Evolutionary conservation across 1,284 basidiomycete genomes (phyloP).

Genomic region (Pseudomicrostroma phylloplanum): DNA sequence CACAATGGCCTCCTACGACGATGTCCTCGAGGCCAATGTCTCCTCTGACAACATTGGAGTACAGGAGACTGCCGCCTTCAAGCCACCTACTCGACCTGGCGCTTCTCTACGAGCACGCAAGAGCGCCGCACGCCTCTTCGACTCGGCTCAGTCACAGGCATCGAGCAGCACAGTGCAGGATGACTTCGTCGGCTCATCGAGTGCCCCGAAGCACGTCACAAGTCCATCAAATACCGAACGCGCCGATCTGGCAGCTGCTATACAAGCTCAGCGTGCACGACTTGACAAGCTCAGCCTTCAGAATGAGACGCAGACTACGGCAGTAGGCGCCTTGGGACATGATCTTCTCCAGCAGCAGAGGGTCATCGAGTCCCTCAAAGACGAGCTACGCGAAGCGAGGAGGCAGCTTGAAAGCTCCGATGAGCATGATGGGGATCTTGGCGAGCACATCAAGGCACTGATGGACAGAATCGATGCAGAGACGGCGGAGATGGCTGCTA

Average conservation of each 20-base stretch:
- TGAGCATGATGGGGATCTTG: slow-evolving; percentile 13
- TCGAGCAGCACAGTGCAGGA: neutral
- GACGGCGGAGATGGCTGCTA: slow-evolving; percentile 30
- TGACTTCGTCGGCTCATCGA: neutral
- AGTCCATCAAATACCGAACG: neutral
- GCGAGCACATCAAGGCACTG: slow-evolving; percentile 18
- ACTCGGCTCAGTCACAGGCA: neutral
- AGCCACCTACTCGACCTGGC: slow-evolving; percentile 6
- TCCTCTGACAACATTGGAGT: neutral
- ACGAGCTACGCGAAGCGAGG: slow-evolving; percentile 36
- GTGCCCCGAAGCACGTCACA: neutral
- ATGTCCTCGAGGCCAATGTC: neutral
- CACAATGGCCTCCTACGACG: neutral
- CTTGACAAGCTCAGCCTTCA: slow-evolving; percentile 27
- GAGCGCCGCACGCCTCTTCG: neutral
- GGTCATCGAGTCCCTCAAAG: slow-evolving; percentile 38
- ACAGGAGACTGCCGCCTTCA: slow-evolving; percentile 4
- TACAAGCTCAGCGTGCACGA: slow-evolving; percentile 22
- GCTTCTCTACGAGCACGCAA: slow-evolving; percentile 2
- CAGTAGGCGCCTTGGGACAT: slow-evolving; percentile 41
- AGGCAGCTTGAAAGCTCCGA: slow-evolving; percentile 22
- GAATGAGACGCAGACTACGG: slow-evolving; percentile 35
- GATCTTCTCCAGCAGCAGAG: slow-evolving; percentile 34
- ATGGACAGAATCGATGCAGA: slow-evolving; percentile 31
- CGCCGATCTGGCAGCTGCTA: slow-evolving; percentile 11